Conservation (phyloP, 208 protist genomes). For the Leishmania mexicana region DNA sequence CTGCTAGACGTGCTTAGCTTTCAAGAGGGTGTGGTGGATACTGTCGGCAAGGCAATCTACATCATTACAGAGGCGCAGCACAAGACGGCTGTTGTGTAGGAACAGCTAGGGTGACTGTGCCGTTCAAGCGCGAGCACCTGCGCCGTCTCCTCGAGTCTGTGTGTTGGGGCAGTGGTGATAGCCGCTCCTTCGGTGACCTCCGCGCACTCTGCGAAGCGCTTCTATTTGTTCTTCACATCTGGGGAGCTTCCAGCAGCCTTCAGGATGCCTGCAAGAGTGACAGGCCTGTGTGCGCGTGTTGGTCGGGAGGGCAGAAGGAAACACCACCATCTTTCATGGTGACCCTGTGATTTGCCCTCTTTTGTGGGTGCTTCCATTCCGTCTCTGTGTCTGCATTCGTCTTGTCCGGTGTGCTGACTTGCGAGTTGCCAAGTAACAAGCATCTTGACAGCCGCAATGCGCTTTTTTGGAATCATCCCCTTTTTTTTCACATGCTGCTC, state of each 20-base stretch:
- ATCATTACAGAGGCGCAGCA: constrained; percentile 55
- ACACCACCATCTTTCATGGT: neutral
- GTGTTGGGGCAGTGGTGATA: neutral
- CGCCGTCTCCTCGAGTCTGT: neutral
- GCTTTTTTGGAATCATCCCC: neutral
- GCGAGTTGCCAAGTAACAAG: neutral
- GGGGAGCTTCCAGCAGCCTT: neutral
- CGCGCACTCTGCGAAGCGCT: neutral
- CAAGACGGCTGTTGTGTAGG: constrained; percentile 59
- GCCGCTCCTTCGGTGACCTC: neutral
- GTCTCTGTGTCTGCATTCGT: neutral
- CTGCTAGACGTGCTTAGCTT: constrained; percentile 84
- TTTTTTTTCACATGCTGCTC: too few species aligned
- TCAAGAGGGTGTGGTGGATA: constrained; percentile 75
- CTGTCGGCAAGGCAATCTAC: constrained; percentile 80
- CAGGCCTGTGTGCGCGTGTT: neutral
- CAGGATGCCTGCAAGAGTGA: neutral
- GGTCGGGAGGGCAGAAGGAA: neutral
- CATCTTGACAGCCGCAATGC: neutral
- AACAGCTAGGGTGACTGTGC: neutral
- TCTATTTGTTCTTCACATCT: neutral
- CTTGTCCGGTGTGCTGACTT: neutral
- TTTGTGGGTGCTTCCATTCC: neutral
- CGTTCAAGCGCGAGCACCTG: neutral
- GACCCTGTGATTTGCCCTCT: neutral